These are phyloP conservation scores for Zygotorulaspora chibaensis DNA, from an alignment of 805 yeast genomes.

Conservation along the genomic window DNA sequence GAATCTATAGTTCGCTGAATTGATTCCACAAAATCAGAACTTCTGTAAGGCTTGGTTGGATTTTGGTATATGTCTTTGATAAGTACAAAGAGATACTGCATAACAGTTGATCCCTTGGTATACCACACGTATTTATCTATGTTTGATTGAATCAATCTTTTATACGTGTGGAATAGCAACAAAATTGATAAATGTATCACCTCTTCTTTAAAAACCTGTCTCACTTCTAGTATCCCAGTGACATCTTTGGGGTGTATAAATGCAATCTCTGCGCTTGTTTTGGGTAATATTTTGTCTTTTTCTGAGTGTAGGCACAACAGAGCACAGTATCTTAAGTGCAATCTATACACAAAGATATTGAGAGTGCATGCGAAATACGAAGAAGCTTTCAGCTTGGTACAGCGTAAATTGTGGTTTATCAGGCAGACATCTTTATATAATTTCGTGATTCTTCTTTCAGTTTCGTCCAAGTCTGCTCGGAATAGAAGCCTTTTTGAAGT, in stretches of 20 bases:
- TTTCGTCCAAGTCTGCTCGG: conserved; percentile 3
- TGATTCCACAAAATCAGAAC: conserved; percentile 3
- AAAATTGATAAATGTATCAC: conserved; percentile 22
- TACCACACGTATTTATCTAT: conserved; percentile 25
- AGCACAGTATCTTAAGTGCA: conserved; percentile 25
- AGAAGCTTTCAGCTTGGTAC: conserved; percentile 5
- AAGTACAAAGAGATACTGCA: conserved; percentile 31
- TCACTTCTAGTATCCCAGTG: conserved; percentile 15
- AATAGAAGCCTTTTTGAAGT: conserved; percentile 9
- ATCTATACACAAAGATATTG: conserved; percentile 24
- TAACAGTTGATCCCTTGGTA: conserved; percentile 30
- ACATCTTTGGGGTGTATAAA: conserved; percentile 11
- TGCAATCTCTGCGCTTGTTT: conserved; percentile 6
- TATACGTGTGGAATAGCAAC: conserved; percentile 23
- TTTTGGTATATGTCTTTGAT: conserved; percentile 24
- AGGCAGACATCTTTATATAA: conserved; percentile 15
- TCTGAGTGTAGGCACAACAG: conserved; percentile 12
- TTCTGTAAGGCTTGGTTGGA: conserved; percentile 16
- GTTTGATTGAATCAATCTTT: conserved; percentile 22
- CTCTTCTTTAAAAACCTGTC: conserved; percentile 16
- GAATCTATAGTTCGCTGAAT: conserved; percentile 14
- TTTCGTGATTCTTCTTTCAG: conserved; percentile 5
- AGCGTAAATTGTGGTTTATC: conserved; percentile 10
- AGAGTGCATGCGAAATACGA: conserved; percentile 25
- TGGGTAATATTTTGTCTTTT: conserved; percentile 14